A percentile compares a stretch with the other conserved stretches of the same genome.
Evolutionary conservation across 2,329 filamentous ascomycete species (phyloP).

Genomic region (Teratosphaeria viscida): DNA sequence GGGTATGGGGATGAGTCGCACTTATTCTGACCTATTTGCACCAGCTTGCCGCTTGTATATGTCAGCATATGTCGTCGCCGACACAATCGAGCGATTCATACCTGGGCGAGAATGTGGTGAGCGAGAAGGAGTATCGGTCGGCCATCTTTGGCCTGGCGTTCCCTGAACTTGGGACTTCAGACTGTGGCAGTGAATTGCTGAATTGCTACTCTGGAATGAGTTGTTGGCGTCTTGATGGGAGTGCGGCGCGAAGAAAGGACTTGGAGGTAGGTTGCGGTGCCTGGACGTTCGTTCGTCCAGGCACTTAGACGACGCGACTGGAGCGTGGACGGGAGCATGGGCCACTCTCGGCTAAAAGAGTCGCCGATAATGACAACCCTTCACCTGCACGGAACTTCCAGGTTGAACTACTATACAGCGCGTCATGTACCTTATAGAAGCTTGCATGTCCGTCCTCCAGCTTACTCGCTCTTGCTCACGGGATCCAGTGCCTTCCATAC

Average conservation of each 20-base stretch:
- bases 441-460: neutral
- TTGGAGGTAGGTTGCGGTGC: neutral
- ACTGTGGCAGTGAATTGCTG: no score
- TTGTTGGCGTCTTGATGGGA: neutral
- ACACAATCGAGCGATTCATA: slow-evolving; percentile 39
- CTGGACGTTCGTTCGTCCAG: neutral
- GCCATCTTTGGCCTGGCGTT: slow-evolving; percentile 55
- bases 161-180: neutral
- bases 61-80: slow-evolving; percentile 30
- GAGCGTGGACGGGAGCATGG: neutral
- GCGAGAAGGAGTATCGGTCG: slow-evolving; percentile 97
- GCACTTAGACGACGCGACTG: neutral
- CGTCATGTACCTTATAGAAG: no score
- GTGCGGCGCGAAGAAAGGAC: neutral
- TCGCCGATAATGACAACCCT: neutral
- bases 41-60: slow-evolving; percentile 76
- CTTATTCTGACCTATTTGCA: slow-evolving; percentile 70
- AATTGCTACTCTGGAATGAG: neutral
- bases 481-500: neutral
- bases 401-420: neutral
- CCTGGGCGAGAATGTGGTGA: slow-evolving; percentile 99
- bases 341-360: neutral
- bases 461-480: neutral
- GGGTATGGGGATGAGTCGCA: slow-evolving; percentile 5
- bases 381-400: neutral